These are phyloP conservation scores for Euphorbia tirucalli DNA, from an alignment of 345 rosid genomes.

Conservation along the genomic window DNA sequence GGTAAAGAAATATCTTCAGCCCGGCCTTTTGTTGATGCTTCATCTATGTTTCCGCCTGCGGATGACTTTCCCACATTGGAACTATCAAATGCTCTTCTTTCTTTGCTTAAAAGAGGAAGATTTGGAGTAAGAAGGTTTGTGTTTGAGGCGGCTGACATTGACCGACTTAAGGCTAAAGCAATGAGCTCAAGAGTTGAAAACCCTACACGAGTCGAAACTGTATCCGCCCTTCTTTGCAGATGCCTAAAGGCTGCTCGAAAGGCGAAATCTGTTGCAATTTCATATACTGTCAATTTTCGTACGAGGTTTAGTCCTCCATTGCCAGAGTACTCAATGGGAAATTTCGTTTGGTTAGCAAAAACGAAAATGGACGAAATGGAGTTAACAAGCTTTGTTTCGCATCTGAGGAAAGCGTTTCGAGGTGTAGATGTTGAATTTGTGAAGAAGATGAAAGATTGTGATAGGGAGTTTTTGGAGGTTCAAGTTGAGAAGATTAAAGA, in stretches of 20 bases:
- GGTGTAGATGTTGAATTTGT: not conserved
- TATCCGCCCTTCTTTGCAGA: constrained; percentile 46
- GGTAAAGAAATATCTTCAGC: not conserved
- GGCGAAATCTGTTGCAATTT: not conserved
- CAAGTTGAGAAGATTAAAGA: not conserved
- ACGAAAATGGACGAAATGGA: not conserved
- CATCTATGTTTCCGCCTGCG: not conserved
- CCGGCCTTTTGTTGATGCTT: not conserved
- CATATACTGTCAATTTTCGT: not conserved
- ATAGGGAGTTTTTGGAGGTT: no score
- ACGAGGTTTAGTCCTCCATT: not conserved
- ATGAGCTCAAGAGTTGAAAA: constrained; percentile 27
- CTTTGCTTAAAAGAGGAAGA: not conserved
- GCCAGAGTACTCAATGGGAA: constrained; percentile 5
- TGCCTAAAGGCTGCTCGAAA: constrained; percentile 30
- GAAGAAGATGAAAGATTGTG: not conserved
- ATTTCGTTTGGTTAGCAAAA: not conserved
- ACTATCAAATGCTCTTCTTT: not conserved
- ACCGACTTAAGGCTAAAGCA: constrained; percentile 31
- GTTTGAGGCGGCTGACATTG: not conserved
- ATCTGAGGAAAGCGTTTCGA: constrained; percentile 8
- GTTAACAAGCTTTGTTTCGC: not conserved
- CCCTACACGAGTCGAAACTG: constrained; percentile 50
- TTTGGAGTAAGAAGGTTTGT: constrained; percentile 16
- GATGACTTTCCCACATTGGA: not conserved